Evolutionary conservation across 441 rosid genomes (phyloP).

Genomic region (Gossypium armourianum): DNA sequence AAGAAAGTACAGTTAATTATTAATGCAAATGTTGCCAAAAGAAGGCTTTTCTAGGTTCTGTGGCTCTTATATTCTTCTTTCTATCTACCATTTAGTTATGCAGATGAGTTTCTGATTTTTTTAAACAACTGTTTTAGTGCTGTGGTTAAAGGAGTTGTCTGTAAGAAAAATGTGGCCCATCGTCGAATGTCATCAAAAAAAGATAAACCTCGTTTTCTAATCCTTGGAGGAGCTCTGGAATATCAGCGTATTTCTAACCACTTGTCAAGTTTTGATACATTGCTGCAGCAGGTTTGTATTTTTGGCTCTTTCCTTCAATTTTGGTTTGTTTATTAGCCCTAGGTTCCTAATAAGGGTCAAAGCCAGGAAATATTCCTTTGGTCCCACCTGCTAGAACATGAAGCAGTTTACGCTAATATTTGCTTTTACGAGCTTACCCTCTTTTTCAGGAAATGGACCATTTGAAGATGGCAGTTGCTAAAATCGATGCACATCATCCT

Average conservation of each 20-base stretch:
- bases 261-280: conserved; percentile 67
- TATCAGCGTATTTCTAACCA: conserved; percentile 68
- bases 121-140: conserved; percentile 25
- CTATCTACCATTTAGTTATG: conserved; percentile 12
- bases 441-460: conserved; percentile 63
- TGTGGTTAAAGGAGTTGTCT: conserved; percentile 69
- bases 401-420: conserved; percentile 2
- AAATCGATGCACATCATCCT: conserved; percentile 57
- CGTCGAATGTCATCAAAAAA: conserved; percentile 67
- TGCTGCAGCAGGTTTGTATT: conserved; percentile 61
- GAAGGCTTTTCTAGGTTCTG: background rate
- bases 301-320: conserved; percentile 19
- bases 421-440: conserved; percentile 17
- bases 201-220: conserved; percentile 60
- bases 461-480: conserved; percentile 73
- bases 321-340: conserved; percentile 17
- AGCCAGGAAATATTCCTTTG: conserved; percentile 7
- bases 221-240: conserved; percentile 75
- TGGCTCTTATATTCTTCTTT: background rate
- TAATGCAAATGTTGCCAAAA: conserved; percentile 8
- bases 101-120: conserved; percentile 28
- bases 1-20: conserved; percentile 3
- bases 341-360: conserved; percentile 9
- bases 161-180: conserved; percentile 77
- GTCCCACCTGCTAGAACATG: background rate